phyloP scores from a whole-genome alignment of 371 early-diverging fungal genomes.

The Syncephalastrum contaminatum region DNA sequence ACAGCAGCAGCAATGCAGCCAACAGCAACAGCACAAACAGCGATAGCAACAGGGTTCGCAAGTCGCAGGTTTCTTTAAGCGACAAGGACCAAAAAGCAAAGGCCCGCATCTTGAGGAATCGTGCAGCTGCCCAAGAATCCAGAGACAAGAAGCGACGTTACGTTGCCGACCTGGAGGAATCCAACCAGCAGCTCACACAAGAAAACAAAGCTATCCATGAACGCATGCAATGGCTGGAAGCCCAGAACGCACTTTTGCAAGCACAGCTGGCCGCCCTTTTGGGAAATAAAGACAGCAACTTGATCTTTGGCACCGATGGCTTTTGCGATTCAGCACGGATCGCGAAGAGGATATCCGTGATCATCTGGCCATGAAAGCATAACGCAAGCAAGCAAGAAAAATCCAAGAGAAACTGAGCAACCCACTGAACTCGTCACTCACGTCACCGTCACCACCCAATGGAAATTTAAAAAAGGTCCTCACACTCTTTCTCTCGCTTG shows the following conservation, averaged over 20 bases:
- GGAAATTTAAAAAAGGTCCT: constrained; percentile 1
- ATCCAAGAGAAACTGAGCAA: no score
- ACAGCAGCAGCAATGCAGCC: constrained; percentile 3
- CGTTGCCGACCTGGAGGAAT: constrained; percentile 71
- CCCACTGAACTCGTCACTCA: no score
- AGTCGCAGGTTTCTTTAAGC: constrained; percentile 35
- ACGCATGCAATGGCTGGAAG: constrained; percentile 66
- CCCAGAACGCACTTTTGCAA: constrained; percentile 54
- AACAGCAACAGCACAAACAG: constrained; percentile 12
- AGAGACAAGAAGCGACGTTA: constrained; percentile 87
- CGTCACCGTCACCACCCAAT: constrained; percentile 14
- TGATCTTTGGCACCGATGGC: constrained; percentile 42
- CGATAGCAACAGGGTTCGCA: constrained; percentile 20
- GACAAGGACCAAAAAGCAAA: constrained; percentile 51
- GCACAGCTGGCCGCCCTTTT: constrained; percentile 60
- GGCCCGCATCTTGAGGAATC: constrained; percentile 78
- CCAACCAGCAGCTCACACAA: constrained; percentile 61
- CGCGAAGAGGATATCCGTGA: constrained; percentile 17
- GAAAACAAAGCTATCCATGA: constrained; percentile 65
- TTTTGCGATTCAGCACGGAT: constrained; percentile 59
- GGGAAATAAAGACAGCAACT: constrained; percentile 49
- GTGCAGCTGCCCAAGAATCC: constrained; percentile 89
- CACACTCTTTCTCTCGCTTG: no score
- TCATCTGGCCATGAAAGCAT: background rate
- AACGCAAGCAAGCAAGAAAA: no score